Conservation (phyloP, 768 basidiomycete genomes). For the Amanita phalloides region DNA sequence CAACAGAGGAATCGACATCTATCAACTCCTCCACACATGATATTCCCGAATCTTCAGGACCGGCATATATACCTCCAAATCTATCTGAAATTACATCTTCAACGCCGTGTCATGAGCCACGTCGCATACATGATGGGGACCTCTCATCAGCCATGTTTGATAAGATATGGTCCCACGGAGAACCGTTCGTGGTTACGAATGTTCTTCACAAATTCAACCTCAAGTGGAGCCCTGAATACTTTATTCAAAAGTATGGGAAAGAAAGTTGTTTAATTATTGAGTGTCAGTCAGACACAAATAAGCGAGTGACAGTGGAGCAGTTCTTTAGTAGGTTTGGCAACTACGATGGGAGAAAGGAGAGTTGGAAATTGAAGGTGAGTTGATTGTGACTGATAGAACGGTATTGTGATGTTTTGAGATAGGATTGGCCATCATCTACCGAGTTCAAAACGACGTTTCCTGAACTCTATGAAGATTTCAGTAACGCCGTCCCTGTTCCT, state of each 20-base stretch:
- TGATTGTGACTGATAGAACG: neutral
- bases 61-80: constrained; percentile 16
- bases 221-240: constrained; percentile 77
- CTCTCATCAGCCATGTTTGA: constrained; percentile 55
- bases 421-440: constrained; percentile 90
- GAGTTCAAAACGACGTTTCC: constrained; percentile 84
- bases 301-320: constrained; percentile 52
- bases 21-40: neutral
- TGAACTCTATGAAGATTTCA: constrained; percentile 80
- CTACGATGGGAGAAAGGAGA: constrained; percentile 41
- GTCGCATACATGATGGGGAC: constrained; percentile 32
- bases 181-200: constrained; percentile 70
- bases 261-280: constrained; percentile 68
- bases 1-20: neutral
- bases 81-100: constrained; percentile 13
- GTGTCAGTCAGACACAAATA: constrained; percentile 65
- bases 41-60: constrained; percentile 2
- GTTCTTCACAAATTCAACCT: constrained; percentile 51
- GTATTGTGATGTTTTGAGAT: constrained; percentile 1
- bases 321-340: constrained; percentile 78
- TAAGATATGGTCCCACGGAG: constrained; percentile 59
- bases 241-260: constrained; percentile 55
- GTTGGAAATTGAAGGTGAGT: constrained; percentile 69
- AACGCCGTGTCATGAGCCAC: constrained; percentile 37
- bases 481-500: constrained; percentile 72